Evolutionary conservation across 163 green algal genomes (phyloP), one percentile per base, ranked within the genome.

Genomic region (Coccomyxa subellipsoidea): DNA sequence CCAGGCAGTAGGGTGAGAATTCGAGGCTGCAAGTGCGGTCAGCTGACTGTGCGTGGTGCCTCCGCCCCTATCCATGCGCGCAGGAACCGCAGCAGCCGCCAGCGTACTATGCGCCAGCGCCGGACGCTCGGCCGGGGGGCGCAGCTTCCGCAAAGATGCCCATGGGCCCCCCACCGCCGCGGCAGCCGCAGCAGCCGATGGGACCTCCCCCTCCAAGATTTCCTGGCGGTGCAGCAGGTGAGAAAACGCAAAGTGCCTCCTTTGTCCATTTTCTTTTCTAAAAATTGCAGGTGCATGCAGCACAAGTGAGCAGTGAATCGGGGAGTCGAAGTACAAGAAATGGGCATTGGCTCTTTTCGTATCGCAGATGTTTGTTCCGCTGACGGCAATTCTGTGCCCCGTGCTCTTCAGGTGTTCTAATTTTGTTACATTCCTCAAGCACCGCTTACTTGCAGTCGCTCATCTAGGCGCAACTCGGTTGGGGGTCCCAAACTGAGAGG

Each of bases 151-250:
- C 32, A 4, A 39, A 78, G 29, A 8, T 1, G 10, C 36, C 35
- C 15, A 78, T 40, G 35, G 72, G 72, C 23, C 35, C 72, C 35
- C 35, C 35, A 10, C 72, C 72, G 21, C 72, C 72, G 8, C 66
- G 66, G 66, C 47, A 59, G 47, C 2, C 23, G 47, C n/a, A 73
- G 27, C 21, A 31, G 12, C 27, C 36, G 32, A 78, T 78, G 72
- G 72, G 72, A 34, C 72, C 72, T 54, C 72, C 72, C 3, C 72
- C 72, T 8, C 72, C 72, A 54, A 78, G n/a, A 36, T 8, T n/a
- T 1, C 66, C 66, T 73, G 29, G 8, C 10, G n/a, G n/a, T n/a
- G 10, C 66, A 36, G 66, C 66, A 73, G 66, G 66, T 73, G n/a
- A 35, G 27, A 34, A 23, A 73, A 8, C 8, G 32, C n/a, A 32